Evolutionary conservation across 2,329 filamentous ascomycete species (phyloP).

Genomic region (Elsinoe necatrix): DNA sequence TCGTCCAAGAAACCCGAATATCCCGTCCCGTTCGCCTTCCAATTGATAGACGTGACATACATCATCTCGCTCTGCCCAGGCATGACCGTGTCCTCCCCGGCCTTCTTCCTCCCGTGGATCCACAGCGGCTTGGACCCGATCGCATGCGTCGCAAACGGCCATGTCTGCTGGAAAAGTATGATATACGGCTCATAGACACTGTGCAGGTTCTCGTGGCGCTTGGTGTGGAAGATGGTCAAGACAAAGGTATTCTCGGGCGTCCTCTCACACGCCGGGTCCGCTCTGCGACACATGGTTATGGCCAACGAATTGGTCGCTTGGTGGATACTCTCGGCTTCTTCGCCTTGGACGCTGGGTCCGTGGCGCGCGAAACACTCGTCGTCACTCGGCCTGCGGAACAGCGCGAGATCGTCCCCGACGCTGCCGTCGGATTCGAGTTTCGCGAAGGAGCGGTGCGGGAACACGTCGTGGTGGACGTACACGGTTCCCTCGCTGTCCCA

Average conservation of each 20-base stretch:
- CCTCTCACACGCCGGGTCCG: slow-evolving; percentile 38
- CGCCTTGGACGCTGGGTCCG: slow-evolving; percentile 33
- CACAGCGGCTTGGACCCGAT: slow-evolving; percentile 46
- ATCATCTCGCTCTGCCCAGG: slow-evolving; percentile 44
- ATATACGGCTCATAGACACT: slow-evolving; percentile 49
- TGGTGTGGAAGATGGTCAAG: slow-evolving; percentile 49
- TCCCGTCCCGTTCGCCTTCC: slow-evolving; percentile 40
- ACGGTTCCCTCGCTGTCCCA: slow-evolving; percentile 43
- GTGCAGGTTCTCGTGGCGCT: slow-evolving; percentile 42
- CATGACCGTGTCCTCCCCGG: slow-evolving; percentile 21
- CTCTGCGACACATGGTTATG: slow-evolving; percentile 46
- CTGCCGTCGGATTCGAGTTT: slow-evolving; percentile 39
- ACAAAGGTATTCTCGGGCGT: slow-evolving; percentile 46
- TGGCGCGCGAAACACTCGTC: slow-evolving; percentile 39
- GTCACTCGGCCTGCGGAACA: slow-evolving; percentile 33
- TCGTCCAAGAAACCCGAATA: slow-evolving; percentile 53
- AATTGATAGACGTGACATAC: slow-evolving; percentile 50
- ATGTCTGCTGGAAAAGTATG: slow-evolving; percentile 41
- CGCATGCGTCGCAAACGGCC: slow-evolving; percentile 45
- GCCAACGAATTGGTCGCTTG: slow-evolving; percentile 53
- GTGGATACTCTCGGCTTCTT: slow-evolving; percentile 45
- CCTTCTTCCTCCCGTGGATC: slow-evolving; percentile 43
- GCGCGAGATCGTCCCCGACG: slow-evolving; percentile 41
- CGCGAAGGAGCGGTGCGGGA: slow-evolving; percentile 44
- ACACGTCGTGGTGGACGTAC: slow-evolving; percentile 48